Evolutionary conservation across 75 land plant species (phyloP).

Genomic region (Pinus albicaulis): DNA sequence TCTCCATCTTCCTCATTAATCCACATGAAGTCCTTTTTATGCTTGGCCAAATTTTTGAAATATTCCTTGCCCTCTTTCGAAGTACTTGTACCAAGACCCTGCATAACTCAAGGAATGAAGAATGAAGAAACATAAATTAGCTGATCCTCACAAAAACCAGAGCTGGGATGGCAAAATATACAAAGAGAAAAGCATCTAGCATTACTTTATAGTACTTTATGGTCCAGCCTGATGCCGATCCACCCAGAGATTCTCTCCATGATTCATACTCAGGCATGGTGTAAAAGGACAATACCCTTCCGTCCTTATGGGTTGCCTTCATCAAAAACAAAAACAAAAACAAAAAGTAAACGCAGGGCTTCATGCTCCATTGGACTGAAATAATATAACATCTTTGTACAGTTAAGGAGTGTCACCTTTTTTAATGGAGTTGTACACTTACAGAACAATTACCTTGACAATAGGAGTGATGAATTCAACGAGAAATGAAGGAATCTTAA

Average conservation of each 20-base stretch:
- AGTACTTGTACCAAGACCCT: constrained; percentile 99
- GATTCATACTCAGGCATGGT: constrained; percentile 94
- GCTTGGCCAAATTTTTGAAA: constrained; percentile 66
- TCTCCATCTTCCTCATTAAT: constrained; percentile 80
- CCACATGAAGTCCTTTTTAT: constrained; percentile 94
- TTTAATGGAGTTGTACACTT: neutral
- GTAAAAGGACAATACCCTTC: constrained; percentile 71
- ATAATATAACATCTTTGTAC: neutral
- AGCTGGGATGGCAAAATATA: neutral
- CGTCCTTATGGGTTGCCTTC: constrained; percentile 79
- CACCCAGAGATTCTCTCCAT: constrained; percentile 82
- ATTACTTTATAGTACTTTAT: constrained; percentile 98
- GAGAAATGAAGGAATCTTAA: constrained; percentile 86
- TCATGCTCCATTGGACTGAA: neutral
- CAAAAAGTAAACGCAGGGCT: neutral
- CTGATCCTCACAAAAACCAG: neutral
- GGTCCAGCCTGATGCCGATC: constrained; percentile 77
- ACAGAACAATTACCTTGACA: constrained; percentile 67
- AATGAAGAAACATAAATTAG: neutral
- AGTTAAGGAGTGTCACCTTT: too few relatives aligned
- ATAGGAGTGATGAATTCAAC: constrained; percentile 97
- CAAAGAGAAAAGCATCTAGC: neutral
- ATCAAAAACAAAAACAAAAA: constrained; percentile 6
- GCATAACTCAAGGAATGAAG: neutral
- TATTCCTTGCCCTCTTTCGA: constrained; percentile 95